These are phyloP conservation scores for Pezicula rhizophila DNA, from an alignment of 2,329 filamentous ascomycete genomes.

Conservation along the genomic window DNA sequence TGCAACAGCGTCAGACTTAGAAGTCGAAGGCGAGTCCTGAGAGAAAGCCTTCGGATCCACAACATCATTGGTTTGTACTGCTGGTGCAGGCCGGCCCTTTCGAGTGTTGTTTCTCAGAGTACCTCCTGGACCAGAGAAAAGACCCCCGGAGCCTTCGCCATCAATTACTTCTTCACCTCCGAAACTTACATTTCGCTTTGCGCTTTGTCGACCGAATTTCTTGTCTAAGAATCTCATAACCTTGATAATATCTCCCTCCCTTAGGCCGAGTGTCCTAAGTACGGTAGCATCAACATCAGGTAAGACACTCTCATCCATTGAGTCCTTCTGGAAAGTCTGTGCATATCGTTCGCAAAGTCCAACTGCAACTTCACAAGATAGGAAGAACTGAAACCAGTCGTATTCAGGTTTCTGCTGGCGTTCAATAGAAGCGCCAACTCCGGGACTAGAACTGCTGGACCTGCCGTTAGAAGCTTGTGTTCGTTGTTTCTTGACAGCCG, in stretches of 20 bases:
- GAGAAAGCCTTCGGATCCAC: slow-evolving; percentile 85
- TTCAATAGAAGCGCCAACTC: slow-evolving; percentile 57
- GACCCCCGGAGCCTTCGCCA: slow-evolving; percentile 53
- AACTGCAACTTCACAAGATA: slow-evolving; percentile 84
- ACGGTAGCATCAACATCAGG: slow-evolving; percentile 82
- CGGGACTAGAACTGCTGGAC: slow-evolving; percentile 17
- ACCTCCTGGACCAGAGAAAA: slow-evolving; percentile 93
- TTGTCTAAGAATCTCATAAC: slow-evolving; percentile 85
- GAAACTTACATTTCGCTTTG: slow-evolving; percentile 46
- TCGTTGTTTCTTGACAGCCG: slow-evolving; percentile 59
- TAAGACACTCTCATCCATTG: slow-evolving; percentile 90
- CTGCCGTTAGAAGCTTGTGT: slow-evolving; percentile 19
- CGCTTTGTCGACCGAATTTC: slow-evolving; percentile 65
- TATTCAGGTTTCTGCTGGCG: slow-evolving; percentile 65
- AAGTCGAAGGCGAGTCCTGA: slow-evolving; percentile 39
- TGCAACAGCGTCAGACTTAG: slow-evolving; percentile 35
- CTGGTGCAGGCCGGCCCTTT: slow-evolving; percentile 80
- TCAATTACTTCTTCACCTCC: slow-evolving; percentile 49
- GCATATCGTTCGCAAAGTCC: slow-evolving; percentile 93
- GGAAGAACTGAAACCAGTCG: slow-evolving; percentile 99
- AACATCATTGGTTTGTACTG: slow-evolving; percentile 78
- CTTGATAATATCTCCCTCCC: slow-evolving; percentile 93
- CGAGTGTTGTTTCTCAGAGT: slow-evolving; percentile 88
- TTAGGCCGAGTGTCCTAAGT: slow-evolving; percentile 81
- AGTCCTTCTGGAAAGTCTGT: slow-evolving; percentile 81